Evolutionary conservation across 768 basidiomycete genomes (phyloP).

Genomic region (Suillus cothurnatus): DNA sequence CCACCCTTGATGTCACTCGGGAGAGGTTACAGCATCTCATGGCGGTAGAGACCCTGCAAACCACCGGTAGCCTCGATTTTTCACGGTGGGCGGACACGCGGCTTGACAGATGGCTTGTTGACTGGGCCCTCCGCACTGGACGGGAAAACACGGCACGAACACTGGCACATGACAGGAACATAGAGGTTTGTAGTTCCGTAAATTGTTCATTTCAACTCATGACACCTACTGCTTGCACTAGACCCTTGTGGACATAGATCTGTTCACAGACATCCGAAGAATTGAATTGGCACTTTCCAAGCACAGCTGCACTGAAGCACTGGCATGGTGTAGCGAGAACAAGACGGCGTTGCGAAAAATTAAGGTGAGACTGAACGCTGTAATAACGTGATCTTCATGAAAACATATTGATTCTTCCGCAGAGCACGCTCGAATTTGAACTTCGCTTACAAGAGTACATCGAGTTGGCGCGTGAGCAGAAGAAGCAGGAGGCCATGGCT

Average conservation of each 20-base stretch:
- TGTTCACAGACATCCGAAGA: slow-evolving; percentile 85
- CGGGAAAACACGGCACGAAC: slow-evolving; percentile 75
- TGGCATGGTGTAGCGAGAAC: slow-evolving; percentile 97
- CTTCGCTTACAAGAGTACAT: slow-evolving; percentile 96
- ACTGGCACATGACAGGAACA: slow-evolving; percentile 73
- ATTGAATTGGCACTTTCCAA: slow-evolving; percentile 79
- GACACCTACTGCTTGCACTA: slow-evolving; percentile 29
- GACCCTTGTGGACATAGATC: slow-evolving; percentile 88
- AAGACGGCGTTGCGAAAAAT: slow-evolving; percentile 89
- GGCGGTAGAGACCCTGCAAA: slow-evolving; percentile 57
- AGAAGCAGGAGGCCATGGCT: slow-evolving; percentile 74
- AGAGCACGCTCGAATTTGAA: slow-evolving; percentile 97
- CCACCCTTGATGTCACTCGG: slow-evolving; percentile 73
- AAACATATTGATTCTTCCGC: slow-evolving; percentile 22
- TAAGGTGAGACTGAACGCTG: slow-evolving; percentile 53
- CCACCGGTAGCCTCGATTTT: slow-evolving; percentile 57
- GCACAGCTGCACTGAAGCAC: slow-evolving; percentile 85
- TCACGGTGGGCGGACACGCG: slow-evolving; percentile 78
- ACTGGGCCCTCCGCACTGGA: slow-evolving; percentile 85
- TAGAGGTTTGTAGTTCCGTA: slow-evolving; percentile 61
- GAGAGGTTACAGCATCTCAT: slow-evolving; percentile 76
- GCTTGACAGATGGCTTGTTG: slow-evolving; percentile 88
- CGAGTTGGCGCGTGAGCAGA: slow-evolving; percentile 75
- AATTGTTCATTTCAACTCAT: neutral
- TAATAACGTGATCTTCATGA: slow-evolving; percentile 13